These are phyloP conservation scores for Rhododendron ferrugineum DNA, from an alignment of 148 eudicot species.

Conservation along the genomic window DNA sequence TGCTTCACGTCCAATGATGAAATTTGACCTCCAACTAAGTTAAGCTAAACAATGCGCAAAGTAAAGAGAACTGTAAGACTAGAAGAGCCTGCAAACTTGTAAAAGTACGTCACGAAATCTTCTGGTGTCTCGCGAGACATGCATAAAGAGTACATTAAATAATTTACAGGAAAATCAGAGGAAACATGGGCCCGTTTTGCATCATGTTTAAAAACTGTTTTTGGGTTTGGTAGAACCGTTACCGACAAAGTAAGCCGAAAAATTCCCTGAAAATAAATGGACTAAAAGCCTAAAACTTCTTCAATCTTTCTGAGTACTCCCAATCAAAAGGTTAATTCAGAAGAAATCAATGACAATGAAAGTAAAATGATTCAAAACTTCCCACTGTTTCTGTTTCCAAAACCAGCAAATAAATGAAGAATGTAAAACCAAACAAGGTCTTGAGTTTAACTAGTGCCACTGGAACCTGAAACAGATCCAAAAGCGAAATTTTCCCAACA, in stretches of 20 bases:
- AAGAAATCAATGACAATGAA: background rate
- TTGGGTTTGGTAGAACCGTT: background rate
- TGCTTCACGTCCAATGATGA: slow-evolving; percentile 31
- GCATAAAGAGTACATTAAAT: background rate
- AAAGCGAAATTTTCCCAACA: background rate
- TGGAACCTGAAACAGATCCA: background rate
- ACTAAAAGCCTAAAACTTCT: background rate
- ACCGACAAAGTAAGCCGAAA: background rate
- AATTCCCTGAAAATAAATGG: background rate
- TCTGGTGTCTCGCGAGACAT: background rate
- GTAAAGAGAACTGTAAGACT: background rate
- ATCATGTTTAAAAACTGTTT: background rate
- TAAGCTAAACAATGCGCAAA: slow-evolving; percentile 1
- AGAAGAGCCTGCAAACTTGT: background rate
- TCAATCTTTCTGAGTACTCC: background rate
- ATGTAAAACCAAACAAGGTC: background rate
- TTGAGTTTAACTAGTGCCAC: background rate
- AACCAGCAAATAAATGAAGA: background rate
- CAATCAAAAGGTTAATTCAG: background rate
- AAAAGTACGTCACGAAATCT: background rate
- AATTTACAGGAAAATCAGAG: background rate
- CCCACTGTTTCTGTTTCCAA: background rate
- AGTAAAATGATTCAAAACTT: background rate
- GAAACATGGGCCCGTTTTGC: background rate
- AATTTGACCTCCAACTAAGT: slow-evolving; percentile 22